phyloP scores from a whole-genome alignment of 2,329 filamentous ascomycete species.

The Claviceps purpurea region DNA sequence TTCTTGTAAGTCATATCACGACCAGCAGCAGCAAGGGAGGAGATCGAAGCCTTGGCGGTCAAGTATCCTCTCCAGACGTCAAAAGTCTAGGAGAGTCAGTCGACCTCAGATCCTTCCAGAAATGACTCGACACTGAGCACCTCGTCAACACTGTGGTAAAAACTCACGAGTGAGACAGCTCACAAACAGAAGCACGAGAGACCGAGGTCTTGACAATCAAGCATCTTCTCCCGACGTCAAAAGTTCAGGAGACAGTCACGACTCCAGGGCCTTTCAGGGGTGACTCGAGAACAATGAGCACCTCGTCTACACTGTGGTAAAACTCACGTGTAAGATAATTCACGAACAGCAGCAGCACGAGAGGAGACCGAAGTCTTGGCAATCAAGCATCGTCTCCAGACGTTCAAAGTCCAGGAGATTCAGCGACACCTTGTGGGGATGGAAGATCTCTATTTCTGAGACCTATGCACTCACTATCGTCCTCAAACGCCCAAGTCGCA shows the following conservation, averaged over 20 bases:
- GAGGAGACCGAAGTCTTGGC: constrained; percentile 39
- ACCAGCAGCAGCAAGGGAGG: background rate
- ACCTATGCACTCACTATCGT: constrained; percentile 46
- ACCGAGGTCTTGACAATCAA: constrained; percentile 63
- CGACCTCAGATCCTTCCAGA: too few relatives aligned
- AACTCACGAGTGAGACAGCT: background rate
- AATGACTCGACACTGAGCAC: background rate
- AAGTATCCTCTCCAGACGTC: constrained; percentile 60
- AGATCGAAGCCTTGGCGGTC: constrained; percentile 55
- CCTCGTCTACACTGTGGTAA: background rate
- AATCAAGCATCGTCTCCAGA: constrained; percentile 77
- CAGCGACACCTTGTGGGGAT: constrained; percentile 76
- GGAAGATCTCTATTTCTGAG: constrained; percentile 42
- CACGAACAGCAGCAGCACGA: background rate
- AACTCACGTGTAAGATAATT: background rate
- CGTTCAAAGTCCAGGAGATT: constrained; percentile 40
- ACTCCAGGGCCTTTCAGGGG: too few relatives aligned
- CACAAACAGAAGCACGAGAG: background rate
- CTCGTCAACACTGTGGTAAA: background rate
- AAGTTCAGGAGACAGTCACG: constrained; percentile 32
- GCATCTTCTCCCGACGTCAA: constrained; percentile 52
- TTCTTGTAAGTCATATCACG: background rate
- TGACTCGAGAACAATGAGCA: background rate
- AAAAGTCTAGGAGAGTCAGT: constrained; percentile 50
- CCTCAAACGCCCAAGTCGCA: constrained; percentile 43